Percentiles rank a stretch among this genome's conserved stretches.
phyloP scores from a whole-genome alignment of 1,284 basidiomycete species.

The Bondarzewia mesenterica region DNA sequence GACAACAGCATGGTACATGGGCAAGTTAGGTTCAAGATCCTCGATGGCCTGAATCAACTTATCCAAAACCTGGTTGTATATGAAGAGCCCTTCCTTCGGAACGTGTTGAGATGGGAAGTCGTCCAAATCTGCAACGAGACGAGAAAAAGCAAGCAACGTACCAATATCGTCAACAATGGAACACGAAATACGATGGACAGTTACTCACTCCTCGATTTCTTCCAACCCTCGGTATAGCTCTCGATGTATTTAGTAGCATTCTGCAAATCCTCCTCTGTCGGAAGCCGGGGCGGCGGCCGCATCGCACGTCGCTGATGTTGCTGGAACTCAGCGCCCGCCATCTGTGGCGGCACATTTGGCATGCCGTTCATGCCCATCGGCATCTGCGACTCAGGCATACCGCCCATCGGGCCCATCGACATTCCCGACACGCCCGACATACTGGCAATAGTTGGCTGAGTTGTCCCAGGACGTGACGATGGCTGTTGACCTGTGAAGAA shows the following conservation, averaged over 20 bases:
- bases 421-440: background rate
- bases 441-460: background rate
- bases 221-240: conserved; percentile 13
- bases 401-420: background rate
- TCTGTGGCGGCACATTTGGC: background rate
- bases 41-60: conserved; percentile 31
- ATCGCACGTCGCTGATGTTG: background rate
- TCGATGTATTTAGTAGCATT: background rate
- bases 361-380: background rate
- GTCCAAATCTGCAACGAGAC: conserved; percentile 9
- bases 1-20: conserved; percentile 34
- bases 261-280: background rate
- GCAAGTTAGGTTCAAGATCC: conserved; percentile 45
- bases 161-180: background rate
- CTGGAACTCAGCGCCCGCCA: background rate
- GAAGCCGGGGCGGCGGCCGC: background rate
- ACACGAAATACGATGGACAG: background rate
- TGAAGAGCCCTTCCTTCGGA: conserved; percentile 41
- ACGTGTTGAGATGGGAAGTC: conserved; percentile 21
- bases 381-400: background rate
- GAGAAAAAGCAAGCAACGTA: background rate
- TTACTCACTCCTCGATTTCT: background rate
- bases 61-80: conserved; percentile 44
- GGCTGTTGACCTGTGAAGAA: background rate
- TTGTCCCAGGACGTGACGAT: background rate